These are phyloP conservation scores for Amanita phalloides DNA, from an alignment of 768 basidiomycete species.

Conservation along the genomic window DNA sequence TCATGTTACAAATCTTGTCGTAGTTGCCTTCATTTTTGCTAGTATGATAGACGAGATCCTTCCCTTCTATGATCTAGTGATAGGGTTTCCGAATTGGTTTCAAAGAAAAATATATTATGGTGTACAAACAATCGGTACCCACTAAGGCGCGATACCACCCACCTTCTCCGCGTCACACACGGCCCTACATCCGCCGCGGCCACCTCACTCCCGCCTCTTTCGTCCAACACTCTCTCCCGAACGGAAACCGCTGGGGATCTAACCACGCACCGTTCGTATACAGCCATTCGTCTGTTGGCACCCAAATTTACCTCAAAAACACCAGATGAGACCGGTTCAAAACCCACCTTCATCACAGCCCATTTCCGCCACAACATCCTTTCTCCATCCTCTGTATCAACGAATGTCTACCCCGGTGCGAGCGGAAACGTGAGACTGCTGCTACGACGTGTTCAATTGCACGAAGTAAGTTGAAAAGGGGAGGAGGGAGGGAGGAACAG, in stretches of 20 bases:
- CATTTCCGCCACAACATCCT: slow-evolving; percentile 49
- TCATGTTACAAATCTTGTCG: too few species aligned
- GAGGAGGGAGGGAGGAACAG: too few species aligned
- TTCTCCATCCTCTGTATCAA: slow-evolving; percentile 67
- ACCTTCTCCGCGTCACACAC: slow-evolving; percentile 51
- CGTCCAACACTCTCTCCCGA: neutral
- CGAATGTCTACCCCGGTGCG: slow-evolving; percentile 63
- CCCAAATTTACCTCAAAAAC: neutral
- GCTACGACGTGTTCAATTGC: slow-evolving; percentile 24
- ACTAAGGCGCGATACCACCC: too few species aligned
- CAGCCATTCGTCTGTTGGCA: slow-evolving; percentile 60
- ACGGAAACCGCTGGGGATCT: slow-evolving; percentile 28
- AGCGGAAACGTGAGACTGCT: slow-evolving; percentile 77
- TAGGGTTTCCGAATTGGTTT: too few species aligned
- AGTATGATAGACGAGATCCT: too few species aligned
- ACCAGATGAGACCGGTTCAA: neutral
- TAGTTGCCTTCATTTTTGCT: too few species aligned
- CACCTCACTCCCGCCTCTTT: slow-evolving; percentile 10
- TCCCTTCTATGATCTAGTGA: too few species aligned
- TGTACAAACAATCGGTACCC: too few species aligned
- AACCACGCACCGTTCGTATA: slow-evolving; percentile 75
- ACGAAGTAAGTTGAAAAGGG: neutral
- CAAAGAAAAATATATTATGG: too few species aligned
- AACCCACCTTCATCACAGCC: slow-evolving; percentile 26
- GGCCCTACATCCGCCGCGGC: slow-evolving; percentile 21